Evolutionary conservation across 176 grass and related monocot species (phyloP).

Genomic region (Zea mays): DNA sequence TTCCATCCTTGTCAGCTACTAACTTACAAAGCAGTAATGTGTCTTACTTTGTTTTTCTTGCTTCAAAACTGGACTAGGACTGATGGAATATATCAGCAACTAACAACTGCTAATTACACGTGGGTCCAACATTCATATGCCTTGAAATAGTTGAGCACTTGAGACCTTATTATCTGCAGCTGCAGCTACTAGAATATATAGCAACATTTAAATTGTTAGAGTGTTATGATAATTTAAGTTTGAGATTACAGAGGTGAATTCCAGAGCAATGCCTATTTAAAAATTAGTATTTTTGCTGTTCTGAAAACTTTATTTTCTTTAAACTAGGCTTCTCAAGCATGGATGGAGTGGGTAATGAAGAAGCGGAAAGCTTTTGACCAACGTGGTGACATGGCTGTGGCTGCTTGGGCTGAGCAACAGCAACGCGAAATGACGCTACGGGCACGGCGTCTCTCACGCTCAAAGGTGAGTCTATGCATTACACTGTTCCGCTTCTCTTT

Average conservation of each 20-base stretch:
- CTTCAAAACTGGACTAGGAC: not conserved
- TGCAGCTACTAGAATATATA: not conserved
- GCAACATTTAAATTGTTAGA: not conserved
- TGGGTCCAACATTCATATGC: not conserved
- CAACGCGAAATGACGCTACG: conserved; percentile 77
- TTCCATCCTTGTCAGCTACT: not conserved
- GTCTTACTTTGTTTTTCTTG: not conserved
- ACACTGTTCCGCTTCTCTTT: not conserved
- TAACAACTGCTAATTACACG: not conserved
- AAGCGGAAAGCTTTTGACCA: conserved; percentile 91
- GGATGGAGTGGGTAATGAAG: conserved; percentile 95
- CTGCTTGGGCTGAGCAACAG: conserved; percentile 94
- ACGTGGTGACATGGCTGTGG: conserved; percentile 85
- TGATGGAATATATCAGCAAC: not conserved
- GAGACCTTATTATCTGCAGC: not conserved
- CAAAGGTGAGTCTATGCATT: conserved; percentile 55
- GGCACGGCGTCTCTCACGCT: conserved; percentile 65
- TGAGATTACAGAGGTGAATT: not conserved
- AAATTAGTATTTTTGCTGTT: not conserved
- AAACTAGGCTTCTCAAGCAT: conserved; percentile 67
- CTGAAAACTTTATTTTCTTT: conserved; percentile 34
- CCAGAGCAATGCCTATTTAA: not conserved
- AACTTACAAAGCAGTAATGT: not conserved
- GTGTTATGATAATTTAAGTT: not conserved
- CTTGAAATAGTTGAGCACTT: conserved; percentile 8